A percentile compares a stretch with the other conserved stretches of the same genome.
Conservation (phyloP, 805 yeast species). For the Kluyveromyces dobzhanskii region DNA sequence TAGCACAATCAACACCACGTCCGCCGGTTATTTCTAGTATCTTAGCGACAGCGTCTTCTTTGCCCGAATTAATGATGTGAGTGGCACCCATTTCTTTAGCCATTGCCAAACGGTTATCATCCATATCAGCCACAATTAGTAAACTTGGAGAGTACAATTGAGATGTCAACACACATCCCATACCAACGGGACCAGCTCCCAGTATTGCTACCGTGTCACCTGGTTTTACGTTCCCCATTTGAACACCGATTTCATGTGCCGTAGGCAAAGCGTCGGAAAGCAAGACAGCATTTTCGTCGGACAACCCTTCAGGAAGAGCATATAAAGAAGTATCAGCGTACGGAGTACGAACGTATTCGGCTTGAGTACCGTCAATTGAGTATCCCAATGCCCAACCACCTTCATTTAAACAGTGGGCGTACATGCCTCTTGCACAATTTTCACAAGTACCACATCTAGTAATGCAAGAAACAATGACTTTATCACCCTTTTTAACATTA, state of each 20-base stretch:
- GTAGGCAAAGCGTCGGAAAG: conserved; percentile 47
- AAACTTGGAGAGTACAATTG: conserved; percentile 44
- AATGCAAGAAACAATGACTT: conserved; percentile 72
- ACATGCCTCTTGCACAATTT: conserved; percentile 71
- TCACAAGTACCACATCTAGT: conserved; percentile 53
- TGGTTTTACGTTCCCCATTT: conserved; percentile 48
- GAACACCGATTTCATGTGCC: conserved; percentile 74
- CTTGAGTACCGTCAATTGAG: conserved; percentile 75
- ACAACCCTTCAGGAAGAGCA: conserved; percentile 78
- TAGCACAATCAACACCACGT: conserved; percentile 51
- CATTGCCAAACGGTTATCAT: conserved; percentile 56
- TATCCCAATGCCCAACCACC: conserved; percentile 68
- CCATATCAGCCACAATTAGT: conserved; percentile 46
- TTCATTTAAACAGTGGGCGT: conserved; percentile 67
- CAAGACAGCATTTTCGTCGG: conserved; percentile 67
- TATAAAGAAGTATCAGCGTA: conserved; percentile 73
- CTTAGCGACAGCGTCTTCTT: conserved; percentile 22
- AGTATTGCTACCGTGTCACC: conserved; percentile 66
- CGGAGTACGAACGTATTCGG: conserved; percentile 87
- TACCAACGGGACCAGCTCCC: conserved; percentile 82
- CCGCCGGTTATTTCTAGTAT: conserved; percentile 27
- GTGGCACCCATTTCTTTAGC: conserved; percentile 65
- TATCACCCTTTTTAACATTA: conserved; percentile 64
- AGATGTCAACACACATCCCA: conserved; percentile 71
- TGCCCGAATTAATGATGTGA: conserved; percentile 41